Conservation (phyloP, 75 land plant genomes). For the Chamaecyparis obtusa region DNA sequence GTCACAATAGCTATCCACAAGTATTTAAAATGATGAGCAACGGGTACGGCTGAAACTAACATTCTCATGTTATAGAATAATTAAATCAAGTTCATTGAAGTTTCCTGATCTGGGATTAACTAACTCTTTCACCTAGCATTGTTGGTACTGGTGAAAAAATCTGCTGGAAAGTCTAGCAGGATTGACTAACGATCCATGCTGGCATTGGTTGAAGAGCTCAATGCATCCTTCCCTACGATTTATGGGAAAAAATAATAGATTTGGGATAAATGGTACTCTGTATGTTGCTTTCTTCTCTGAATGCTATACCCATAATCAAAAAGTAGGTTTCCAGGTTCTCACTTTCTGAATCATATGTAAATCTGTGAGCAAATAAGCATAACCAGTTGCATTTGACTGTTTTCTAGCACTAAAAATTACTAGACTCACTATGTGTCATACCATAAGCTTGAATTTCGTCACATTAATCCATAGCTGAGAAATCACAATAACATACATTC, state of each 20-base stretch:
- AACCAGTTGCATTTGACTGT: background rate
- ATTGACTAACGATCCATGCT: background rate
- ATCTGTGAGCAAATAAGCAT: background rate
- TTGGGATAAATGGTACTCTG: background rate
- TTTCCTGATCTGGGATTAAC: background rate
- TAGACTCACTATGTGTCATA: background rate
- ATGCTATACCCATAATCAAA: background rate
- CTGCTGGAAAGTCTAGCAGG: background rate
- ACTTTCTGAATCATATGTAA: background rate
- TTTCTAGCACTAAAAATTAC: background rate
- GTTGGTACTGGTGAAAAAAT: background rate
- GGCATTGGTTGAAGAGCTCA: background rate
- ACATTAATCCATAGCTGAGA: background rate
- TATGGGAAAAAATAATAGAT: background rate
- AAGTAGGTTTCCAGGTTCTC: background rate
- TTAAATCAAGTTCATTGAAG: background rate
- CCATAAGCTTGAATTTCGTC: background rate
- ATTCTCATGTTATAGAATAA: background rate
- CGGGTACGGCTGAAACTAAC: background rate
- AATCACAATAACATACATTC: background rate
- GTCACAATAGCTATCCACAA: background rate
- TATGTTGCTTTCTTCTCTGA: background rate
- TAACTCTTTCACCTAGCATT: background rate
- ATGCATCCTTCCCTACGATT: background rate
- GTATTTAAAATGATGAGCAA: background rate